Evolutionary conservation across 345 rosid genomes (phyloP).

Genomic region (Populus tremula): DNA sequence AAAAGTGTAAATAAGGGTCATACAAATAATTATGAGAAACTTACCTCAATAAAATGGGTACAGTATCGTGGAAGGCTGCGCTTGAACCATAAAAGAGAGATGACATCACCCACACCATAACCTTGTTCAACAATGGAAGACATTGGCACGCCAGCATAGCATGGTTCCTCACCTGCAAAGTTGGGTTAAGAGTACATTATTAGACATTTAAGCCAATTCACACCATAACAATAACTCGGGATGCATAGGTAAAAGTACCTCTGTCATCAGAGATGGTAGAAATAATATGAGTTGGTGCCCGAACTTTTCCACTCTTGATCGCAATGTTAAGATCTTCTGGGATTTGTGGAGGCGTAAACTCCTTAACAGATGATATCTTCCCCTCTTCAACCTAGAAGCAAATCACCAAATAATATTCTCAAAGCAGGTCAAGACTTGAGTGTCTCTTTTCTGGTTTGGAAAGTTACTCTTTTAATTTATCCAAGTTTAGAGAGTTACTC

Average conservation of each 20-base stretch:
- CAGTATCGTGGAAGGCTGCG: slow-evolving; percentile 97
- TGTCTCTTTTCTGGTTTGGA: background rate
- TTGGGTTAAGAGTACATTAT: background rate
- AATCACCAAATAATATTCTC: slow-evolving; percentile 6
- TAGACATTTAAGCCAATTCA: background rate
- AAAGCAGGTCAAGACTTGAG: background rate
- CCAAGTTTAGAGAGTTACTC: background rate
- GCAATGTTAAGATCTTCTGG: slow-evolving; percentile 94
- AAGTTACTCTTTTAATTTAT: background rate
- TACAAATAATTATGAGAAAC: slow-evolving; percentile 6
- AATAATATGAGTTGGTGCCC: slow-evolving; percentile 95
- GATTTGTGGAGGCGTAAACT: slow-evolving; percentile 80
- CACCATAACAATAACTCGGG: background rate
- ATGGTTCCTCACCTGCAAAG: slow-evolving; percentile 88
- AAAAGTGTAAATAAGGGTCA: background rate
- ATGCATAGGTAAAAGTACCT: slow-evolving; percentile 38
- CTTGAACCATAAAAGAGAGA: slow-evolving; percentile 94
- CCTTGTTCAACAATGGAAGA: slow-evolving; percentile 91
- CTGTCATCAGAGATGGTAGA: slow-evolving; percentile 97
- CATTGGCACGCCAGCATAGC: slow-evolving; percentile 99
- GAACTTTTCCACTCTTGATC: slow-evolving; percentile 92
- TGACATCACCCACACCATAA: slow-evolving; percentile 92
- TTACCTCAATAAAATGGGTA: slow-evolving; percentile 86
- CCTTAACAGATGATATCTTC: slow-evolving; percentile 71
- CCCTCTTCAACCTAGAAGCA: slow-evolving; percentile 64